phyloP scores from a whole-genome alignment of 805 yeast genomes.

The Saccharomycopsis microspora region DNA sequence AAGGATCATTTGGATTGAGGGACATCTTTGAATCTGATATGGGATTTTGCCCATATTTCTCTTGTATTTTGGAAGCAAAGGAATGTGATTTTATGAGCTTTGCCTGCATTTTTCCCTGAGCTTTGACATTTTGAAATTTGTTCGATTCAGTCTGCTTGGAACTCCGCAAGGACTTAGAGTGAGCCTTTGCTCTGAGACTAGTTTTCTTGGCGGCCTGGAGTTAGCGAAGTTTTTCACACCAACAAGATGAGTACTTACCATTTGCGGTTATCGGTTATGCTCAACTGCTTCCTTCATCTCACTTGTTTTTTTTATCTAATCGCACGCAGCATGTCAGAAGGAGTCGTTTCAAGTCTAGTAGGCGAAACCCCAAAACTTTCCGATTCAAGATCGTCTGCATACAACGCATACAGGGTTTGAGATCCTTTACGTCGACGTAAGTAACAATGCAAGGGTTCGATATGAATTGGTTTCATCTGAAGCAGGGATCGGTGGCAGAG shows the following conservation, averaged over 20 bases:
- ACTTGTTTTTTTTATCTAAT: too few relatives aligned
- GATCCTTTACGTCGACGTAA: too few relatives aligned
- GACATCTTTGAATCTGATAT: neutral
- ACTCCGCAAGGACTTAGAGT: conserved; percentile 3
- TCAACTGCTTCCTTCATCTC: neutral
- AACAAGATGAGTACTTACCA: neutral
- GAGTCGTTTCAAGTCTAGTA: too few relatives aligned
- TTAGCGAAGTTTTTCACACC: neutral
- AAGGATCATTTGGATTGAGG: conserved; percentile 4
- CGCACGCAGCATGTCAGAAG: too few relatives aligned
- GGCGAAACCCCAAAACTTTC: too few relatives aligned
- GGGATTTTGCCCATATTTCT: neutral
- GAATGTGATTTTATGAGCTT: conserved; percentile 11
- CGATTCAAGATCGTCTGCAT: too few relatives aligned
- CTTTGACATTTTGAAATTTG: neutral
- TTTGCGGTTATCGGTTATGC: neutral
- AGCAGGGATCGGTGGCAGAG: too few relatives aligned
- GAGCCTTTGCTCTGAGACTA: neutral
- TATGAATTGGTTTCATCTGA: too few relatives aligned
- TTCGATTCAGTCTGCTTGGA: neutral
- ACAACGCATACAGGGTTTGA: too few relatives aligned
- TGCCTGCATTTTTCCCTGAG: neutral
- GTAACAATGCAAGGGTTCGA: too few relatives aligned
- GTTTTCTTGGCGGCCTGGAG: neutral
- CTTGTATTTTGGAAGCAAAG: conserved; percentile 2